These are phyloP conservation scores for Clitopilus hobsonii DNA, from an alignment of 768 basidiomycete species.

Conservation along the genomic window DNA sequence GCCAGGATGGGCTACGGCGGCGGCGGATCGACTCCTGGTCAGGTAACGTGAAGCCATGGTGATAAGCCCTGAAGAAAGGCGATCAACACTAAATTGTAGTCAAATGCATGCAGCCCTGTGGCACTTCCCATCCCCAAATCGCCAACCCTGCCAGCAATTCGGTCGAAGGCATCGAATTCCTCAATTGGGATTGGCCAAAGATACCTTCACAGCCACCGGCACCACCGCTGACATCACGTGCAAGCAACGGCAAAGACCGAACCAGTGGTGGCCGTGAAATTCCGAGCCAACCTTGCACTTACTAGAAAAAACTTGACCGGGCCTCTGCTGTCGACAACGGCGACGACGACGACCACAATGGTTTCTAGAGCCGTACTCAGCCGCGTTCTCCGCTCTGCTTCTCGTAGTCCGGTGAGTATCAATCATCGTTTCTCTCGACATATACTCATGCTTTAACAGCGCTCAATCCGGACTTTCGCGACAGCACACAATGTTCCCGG, in stretches of 20 bases:
- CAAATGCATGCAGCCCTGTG: too few species aligned
- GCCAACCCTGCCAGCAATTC: too few species aligned
- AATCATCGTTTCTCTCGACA: background rate
- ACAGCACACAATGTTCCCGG: constrained; percentile 60
- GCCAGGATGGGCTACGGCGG: too few species aligned
- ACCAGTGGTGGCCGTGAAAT: background rate
- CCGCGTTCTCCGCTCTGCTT: constrained; percentile 20
- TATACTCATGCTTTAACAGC: constrained; percentile 4
- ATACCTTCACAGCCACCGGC: background rate
- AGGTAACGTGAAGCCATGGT: too few species aligned
- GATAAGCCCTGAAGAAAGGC: too few species aligned
- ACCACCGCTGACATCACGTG: background rate
- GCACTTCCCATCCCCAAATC: too few species aligned
- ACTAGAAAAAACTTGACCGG: constrained; percentile 1
- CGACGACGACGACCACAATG: constrained; percentile 18
- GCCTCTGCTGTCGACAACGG: background rate
- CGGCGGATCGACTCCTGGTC: too few species aligned
- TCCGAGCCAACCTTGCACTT: background rate
- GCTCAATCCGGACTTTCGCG: constrained; percentile 59
- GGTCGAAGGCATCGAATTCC: background rate
- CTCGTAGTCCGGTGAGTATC: constrained; percentile 14
- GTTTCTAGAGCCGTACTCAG: constrained; percentile 25
- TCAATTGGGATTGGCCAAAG: background rate
- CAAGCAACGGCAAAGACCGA: background rate
- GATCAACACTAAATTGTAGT: too few species aligned